These are phyloP conservation scores for Ganoderma resinaceum DNA, from an alignment of 1,284 basidiomycete genomes.

Conservation along the genomic window DNA sequence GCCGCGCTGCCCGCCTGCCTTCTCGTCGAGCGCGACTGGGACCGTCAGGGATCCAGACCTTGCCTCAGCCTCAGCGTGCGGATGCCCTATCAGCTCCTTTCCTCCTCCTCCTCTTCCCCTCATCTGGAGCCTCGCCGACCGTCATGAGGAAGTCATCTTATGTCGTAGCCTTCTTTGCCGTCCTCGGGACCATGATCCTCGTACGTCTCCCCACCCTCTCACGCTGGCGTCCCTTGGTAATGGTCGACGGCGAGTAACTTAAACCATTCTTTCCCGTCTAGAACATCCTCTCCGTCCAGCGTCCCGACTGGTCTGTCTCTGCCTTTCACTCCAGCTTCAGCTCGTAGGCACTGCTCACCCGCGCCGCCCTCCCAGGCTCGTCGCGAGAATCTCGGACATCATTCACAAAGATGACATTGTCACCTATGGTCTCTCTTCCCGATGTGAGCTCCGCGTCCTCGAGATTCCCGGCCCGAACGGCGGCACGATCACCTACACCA, in stretches of 20 bases:
- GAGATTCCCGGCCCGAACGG: conserved; percentile 55
- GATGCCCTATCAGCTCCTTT: conserved; percentile 4
- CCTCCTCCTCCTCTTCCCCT: neutral
- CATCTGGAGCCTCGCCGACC: neutral
- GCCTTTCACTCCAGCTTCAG: conserved; percentile 1
- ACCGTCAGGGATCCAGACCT: conserved; percentile 6
- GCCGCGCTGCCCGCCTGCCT: neutral
- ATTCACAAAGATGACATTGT: conserved; percentile 55
- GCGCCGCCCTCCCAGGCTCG: conserved; percentile 54
- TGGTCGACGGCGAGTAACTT: neutral
- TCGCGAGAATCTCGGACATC: conserved; percentile 56
- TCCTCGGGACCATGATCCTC: conserved; percentile 55
- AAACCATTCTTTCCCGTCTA: conserved; percentile 36
- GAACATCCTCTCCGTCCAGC: conserved; percentile 64
- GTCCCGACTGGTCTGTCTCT: conserved; percentile 66
- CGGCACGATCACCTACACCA: conserved; percentile 55
- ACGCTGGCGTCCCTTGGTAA: conserved; percentile 4
- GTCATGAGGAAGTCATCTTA: conserved; percentile 72
- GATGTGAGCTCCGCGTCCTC: conserved; percentile 61
- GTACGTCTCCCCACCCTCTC: conserved; percentile 46
- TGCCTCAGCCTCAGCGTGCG: neutral
- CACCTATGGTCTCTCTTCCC: conserved; percentile 64
- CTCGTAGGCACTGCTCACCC: conserved; percentile 19
- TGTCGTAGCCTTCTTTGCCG: conserved; percentile 62
- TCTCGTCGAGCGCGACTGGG: conserved; percentile 11